A percentile compares a stretch with the other conserved stretches of the same genome.
Evolutionary conservation across 306 rosid genomes (phyloP).

Genomic region (Acmispon strigosus): DNA sequence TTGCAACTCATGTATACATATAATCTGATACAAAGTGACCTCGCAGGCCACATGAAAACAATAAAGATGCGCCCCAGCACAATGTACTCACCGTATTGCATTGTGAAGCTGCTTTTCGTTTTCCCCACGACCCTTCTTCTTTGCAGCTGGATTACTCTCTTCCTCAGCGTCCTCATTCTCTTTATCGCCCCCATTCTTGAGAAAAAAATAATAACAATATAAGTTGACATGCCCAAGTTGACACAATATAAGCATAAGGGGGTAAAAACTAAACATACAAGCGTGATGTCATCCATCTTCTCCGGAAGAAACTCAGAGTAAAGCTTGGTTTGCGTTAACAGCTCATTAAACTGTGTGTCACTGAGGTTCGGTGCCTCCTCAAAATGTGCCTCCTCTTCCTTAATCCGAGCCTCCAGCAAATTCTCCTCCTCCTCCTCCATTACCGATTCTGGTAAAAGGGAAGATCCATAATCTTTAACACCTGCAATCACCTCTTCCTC

Average conservation of each 20-base stretch:
- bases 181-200: slow-evolving; percentile 51
- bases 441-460: slow-evolving; percentile 36
- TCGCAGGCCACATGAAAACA: background rate
- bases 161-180: slow-evolving; percentile 40
- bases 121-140: slow-evolving; percentile 59
- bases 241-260: background rate
- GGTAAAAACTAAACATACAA: slow-evolving; percentile 23
- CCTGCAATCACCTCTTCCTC: slow-evolving; percentile 32
- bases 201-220: background rate
- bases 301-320: slow-evolving; percentile 78
- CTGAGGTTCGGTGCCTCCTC: slow-evolving; percentile 34
- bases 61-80: background rate
- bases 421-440: slow-evolving; percentile 59
- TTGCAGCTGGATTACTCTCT: slow-evolving; percentile 29
- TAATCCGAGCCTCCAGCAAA: slow-evolving; percentile 46
- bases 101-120: slow-evolving; percentile 60
- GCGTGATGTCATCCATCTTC: slow-evolving; percentile 90
- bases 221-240: background rate
- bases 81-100: slow-evolving; percentile 55
- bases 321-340: slow-evolving; percentile 74
- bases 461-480: slow-evolving; percentile 37
- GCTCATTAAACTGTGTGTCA: slow-evolving; percentile 75
- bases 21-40: background rate
- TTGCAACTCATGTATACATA: background rate
- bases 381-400: slow-evolving; percentile 46